Percentiles rank a stretch among this genome's conserved stretches.
Evolutionary conservation across 176 grass and related monocot species (phyloP).

Genomic region (Lolium perenne): DNA sequence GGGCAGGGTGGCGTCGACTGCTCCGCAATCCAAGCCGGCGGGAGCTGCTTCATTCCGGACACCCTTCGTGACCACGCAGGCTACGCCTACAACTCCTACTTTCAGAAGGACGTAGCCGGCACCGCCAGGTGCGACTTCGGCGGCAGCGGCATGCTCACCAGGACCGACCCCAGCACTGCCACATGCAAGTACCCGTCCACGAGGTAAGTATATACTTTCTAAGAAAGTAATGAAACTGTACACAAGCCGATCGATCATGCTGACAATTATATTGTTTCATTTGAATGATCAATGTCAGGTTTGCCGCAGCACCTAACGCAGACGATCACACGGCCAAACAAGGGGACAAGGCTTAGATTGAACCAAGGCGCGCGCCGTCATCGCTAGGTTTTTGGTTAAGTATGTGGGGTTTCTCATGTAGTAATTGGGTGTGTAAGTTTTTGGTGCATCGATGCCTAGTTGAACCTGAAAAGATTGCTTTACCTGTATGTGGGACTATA

Average conservation of each 20-base stretch:
- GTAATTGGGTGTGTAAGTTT: too few relatives aligned
- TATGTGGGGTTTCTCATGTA: background rate
- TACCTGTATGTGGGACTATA: too few relatives aligned
- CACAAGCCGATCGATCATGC: background rate
- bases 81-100: slow-evolving; percentile 8
- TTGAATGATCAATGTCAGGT: background rate
- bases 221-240: background rate
- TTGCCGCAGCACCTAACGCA: too few relatives aligned
- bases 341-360: background rate
- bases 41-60: slow-evolving; percentile 54
- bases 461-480: too few relatives aligned
- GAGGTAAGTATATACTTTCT: background rate
- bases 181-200: background rate
- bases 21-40: slow-evolving; percentile 50
- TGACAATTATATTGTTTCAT: background rate
- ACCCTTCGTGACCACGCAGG: slow-evolving; percentile 34
- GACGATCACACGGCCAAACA: too few relatives aligned
- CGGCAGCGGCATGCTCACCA: background rate
- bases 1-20: slow-evolving; percentile 64
- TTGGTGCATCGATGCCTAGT: too few relatives aligned
- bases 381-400: background rate
- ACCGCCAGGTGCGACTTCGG: background rate
- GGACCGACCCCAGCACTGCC: background rate
- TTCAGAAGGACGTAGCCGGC: background rate
- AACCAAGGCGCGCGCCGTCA: too few relatives aligned